Evolutionary conservation across 352 stramenopile species (phyloP), one percentile per base, ranked within the genome.

Genomic region (Phytophthora parvispora): DNA sequence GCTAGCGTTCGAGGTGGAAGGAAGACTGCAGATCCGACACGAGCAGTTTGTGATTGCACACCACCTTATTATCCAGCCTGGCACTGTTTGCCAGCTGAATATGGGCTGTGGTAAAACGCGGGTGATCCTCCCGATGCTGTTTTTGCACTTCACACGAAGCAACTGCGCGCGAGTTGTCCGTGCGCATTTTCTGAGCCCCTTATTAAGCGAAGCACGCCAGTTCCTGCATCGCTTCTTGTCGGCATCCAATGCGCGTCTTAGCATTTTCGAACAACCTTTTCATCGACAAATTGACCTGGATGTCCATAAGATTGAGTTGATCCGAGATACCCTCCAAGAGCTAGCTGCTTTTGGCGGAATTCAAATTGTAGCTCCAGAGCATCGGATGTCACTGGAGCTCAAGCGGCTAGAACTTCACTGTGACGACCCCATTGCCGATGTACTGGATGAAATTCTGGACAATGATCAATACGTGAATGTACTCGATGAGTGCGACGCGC

Each of bases 1-100:
- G 91, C 69, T 97, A 48, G 87, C 91, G 22, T 97, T 97, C 70
- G 91, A 97, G 69, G 81, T 92, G 3, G 91, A 97, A 78, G 83
- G 84, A 10, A 36, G 67, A 15, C 53, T 97, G 12, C 86, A 95
- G 63, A 97, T 97, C 28, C 81, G 89, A 0, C 84, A 79, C n/a
- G 86, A 94, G 36, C 90, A 97, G 62, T 94, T 83, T 52, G 69
- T 89, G 5, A 80, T 97, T 28, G 80, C 87, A 7, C 57, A 79
- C 27, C 86, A 97, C 48, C 67, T 97, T 22, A 85, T 97, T 36
- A 43, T 87, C 9, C 71, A 86, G 8, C 80, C 80, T 15, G 80
- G 86, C 27, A 77, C 81, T 8, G 83, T 97, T 10, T 91, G 86
- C 9, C 90, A 97, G 58, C 78, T 97, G 4, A 97, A 97, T 61